Evolutionary conservation across 2,329 filamentous ascomycete species (phyloP).

Genomic region (Sclerotiophoma versabilis): DNA sequence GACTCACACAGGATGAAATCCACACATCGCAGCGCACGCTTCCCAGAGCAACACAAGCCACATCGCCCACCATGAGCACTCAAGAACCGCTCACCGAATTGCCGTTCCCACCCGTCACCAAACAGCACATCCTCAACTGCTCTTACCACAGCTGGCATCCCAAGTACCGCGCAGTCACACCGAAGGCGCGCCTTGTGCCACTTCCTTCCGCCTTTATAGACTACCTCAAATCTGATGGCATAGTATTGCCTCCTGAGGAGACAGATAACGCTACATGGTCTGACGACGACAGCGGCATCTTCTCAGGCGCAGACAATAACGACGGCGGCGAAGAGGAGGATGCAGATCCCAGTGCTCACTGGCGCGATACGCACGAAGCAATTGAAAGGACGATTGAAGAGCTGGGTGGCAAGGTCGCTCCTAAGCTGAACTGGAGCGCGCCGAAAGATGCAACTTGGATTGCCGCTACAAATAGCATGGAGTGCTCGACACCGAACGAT

Average conservation of each 20-base stretch:
- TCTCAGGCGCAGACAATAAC: slow-evolving; percentile 53
- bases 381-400: slow-evolving; percentile 81
- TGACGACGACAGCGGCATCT: slow-evolving; percentile 61
- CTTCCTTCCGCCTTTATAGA: slow-evolving; percentile 77
- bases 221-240: slow-evolving; percentile 92
- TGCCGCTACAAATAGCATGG: slow-evolving; percentile 83
- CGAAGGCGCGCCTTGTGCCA: slow-evolving; percentile 85
- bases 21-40: slow-evolving; percentile 7
- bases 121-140: slow-evolving; percentile 89
- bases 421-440: slow-evolving; percentile 97
- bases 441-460: slow-evolving; percentile 98
- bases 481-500: slow-evolving; percentile 87
- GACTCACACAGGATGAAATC: slow-evolving; percentile 39
- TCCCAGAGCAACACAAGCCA: neutral
- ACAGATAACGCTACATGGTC: slow-evolving; percentile 53
- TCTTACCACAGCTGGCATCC: slow-evolving; percentile 94
- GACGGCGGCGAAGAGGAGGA: slow-evolving; percentile 57
- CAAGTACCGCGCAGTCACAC: slow-evolving; percentile 79
- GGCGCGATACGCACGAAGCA: slow-evolving; percentile 75
- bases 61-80: slow-evolving; percentile 32
- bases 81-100: slow-evolving; percentile 50
- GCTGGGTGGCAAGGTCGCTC: slow-evolving; percentile 84
- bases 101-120: slow-evolving; percentile 82
- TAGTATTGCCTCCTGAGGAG: slow-evolving; percentile 79
- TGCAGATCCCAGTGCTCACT: slow-evolving; percentile 66